Base-by-base conservation (phyloP, 345 rosid species). In the Chamaenerion angustifolium region DNA sequence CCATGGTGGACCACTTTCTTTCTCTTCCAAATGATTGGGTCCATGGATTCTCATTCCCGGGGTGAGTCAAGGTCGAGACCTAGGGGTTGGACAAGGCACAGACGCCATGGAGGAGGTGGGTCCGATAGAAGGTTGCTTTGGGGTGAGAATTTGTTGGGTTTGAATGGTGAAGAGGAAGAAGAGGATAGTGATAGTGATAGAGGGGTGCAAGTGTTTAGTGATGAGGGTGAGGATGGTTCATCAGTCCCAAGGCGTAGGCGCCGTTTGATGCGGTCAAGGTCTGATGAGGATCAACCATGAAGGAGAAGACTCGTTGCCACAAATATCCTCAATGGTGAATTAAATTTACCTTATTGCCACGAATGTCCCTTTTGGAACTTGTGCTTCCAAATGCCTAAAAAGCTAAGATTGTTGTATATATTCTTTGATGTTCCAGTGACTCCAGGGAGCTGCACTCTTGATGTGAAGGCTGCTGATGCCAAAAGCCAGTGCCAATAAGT, bases 71-170 rank as follows among this genome's bases (percentile, higher is more conserved):
- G 64, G 19, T 15, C 64, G 16, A 53, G 64, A 58, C 78, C 83
- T 27, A 81, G 88, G 58, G 79, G 82, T 35, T 83, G 90, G 94
- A 70, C 78, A 35, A 77, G 88, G 73, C 76, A 85, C 50, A 70
- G 88, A 1, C 83, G 83, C 61, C 21, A 73, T 1, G 51, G 65
- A 27, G 77, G 71, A 47, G 56, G 67, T 43, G 75, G 65, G 43
- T 63, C 89, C 14, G 88, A 85, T 57, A 78, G 90, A 5, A 71
- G 88, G 45, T 67, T 72, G 56, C 94, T 85, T 6, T 89, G 97
- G 95, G 97, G 95, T 0, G 95, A 85, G 71, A 85, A 85, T 72
- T 72, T 89, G 16, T 61, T 82, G 71, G 90, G 90, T 55, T 63
- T 85, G 49, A 95, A 79, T 53, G 84, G 79, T 48, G 81, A 75